Base-by-base conservation (phyloP, 306 rosid species). In the Psophocarpus tetragonolobus region DNA sequence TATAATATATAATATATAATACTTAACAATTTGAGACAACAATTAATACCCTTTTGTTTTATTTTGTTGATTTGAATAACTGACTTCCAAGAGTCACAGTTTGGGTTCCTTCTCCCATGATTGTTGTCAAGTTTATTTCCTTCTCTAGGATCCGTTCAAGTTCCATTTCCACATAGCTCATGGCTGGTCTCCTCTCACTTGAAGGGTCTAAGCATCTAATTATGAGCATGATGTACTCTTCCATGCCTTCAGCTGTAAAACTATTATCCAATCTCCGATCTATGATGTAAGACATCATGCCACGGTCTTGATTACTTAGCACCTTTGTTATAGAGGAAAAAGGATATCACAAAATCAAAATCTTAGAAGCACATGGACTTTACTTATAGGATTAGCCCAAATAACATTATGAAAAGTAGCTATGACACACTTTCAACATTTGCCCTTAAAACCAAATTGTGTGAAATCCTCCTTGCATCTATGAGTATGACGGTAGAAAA, bases 51-150 rank as follows among this genome's bases (percentile, higher is more conserved):
- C 58, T 67, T 71, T 74, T 61, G 67, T 58, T 44, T 60, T 81
- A 87, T 65, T 61, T 81, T 72, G 84, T 60, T 68, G 91, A 80
- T 83, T 68, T 75, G 79, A 93, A 93, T 80, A 93, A 82, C 33
- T 88, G 86, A 57, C 98, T 93, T 81, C 97, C 98, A 73, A 87
- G 97, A 13, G 75, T 76, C 80, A 93, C 97, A 7, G 84, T 82
- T 32, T 91, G 89, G 24, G 94, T 89, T 83, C 89, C 94, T 92
- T 90, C 96, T 47, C 98, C 98, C 97, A 84, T 90, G 58, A 91
- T 64, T 65, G 96, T 87, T 44, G 98, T 94, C 84, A 94, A 85
- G 82, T 85, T 92, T 85, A 72, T 80, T 85, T 94, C 98, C 85
- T 87, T 92, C 74, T 94, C 96, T 11, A 73, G 75, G 71, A 94